Percentiles rank a stretch among this genome's conserved stretches.
phyloP scores from a whole-genome alignment of 2,329 filamentous ascomycete genomes.

The Trichoderma lentiforme region DNA sequence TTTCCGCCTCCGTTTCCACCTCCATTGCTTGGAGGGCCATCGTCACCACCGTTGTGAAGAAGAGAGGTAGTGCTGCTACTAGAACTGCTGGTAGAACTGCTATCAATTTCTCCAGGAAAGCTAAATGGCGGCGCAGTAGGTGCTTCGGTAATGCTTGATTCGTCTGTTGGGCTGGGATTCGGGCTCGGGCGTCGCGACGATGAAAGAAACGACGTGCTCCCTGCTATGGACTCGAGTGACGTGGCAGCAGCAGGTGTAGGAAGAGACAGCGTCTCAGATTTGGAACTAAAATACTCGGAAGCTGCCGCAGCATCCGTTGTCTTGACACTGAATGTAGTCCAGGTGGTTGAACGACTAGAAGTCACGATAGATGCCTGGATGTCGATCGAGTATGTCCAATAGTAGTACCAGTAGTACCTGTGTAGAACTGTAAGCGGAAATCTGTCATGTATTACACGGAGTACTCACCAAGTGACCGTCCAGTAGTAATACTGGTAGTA shows the following conservation, averaged over 20 bases:
- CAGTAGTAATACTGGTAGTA: constrained; percentile 25
- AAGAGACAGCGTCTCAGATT: constrained; percentile 22
- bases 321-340: constrained; percentile 21
- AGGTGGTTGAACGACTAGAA: constrained; percentile 17
- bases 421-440: not conserved
- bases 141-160: not conserved
- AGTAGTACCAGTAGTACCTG: constrained; percentile 25
- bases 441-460: not conserved
- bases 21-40: not conserved
- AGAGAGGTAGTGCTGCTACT: not conserved
- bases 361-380: constrained; percentile 25
- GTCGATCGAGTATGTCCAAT: constrained; percentile 24
- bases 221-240: constrained; percentile 24
- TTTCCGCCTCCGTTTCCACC: not conserved
- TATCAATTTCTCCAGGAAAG: not conserved
- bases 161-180: not conserved
- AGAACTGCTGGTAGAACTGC: not conserved
- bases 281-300: constrained; percentile 20
- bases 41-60: not conserved
- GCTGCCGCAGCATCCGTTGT: constrained; percentile 23
- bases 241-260: constrained; percentile 25
- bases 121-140: not conserved
- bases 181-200: not conserved
- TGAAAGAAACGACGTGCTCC: constrained; percentile 21
- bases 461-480: constrained; percentile 22